Percentiles rank a stretch among this genome's conserved stretches.
phyloP scores from a whole-genome alignment of 345 rosid species.

The Gossypium herbaceum region DNA sequence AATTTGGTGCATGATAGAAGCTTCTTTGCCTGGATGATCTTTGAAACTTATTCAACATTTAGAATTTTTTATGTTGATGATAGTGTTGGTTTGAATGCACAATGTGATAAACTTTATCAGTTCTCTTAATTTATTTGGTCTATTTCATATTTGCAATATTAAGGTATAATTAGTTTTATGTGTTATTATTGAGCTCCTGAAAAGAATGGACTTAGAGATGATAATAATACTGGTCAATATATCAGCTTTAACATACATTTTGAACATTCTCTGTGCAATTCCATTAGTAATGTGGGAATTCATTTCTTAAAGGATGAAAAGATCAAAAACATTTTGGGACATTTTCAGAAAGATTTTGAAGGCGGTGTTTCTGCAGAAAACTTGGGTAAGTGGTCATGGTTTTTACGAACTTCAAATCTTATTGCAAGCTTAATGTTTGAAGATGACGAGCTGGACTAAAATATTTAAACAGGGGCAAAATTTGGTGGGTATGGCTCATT shows the following conservation, averaged over 20 bases:
- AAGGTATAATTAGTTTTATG: not conserved
- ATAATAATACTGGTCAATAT: not conserved
- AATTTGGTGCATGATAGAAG: not conserved
- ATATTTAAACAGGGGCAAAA: slow-evolving; percentile 49
- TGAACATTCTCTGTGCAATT: slow-evolving; percentile 4
- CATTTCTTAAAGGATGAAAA: slow-evolving; percentile 60
- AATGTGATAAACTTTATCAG: not conserved
- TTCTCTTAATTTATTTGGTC: not conserved
- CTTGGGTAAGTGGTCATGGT: slow-evolving; percentile 48
- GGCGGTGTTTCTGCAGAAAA: slow-evolving; percentile 42
- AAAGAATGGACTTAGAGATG: not conserved
- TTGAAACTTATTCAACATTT: not conserved
- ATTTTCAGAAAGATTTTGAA: slow-evolving; percentile 53
- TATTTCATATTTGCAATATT: not conserved
- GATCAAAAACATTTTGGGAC: slow-evolving; percentile 60
- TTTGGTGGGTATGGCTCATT: slow-evolving; percentile 70
- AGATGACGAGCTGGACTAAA: slow-evolving; percentile 15
- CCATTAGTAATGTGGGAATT: slow-evolving; percentile 20
- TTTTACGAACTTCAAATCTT: not conserved
- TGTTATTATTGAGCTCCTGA: not conserved
- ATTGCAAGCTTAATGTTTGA: slow-evolving; percentile 1
- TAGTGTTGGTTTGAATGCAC: not conserved
- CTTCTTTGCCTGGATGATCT: not conserved
- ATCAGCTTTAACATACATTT: not conserved
- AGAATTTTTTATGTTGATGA: not conserved